phyloP scores from a whole-genome alignment of 2,329 filamentous ascomycete genomes.

The Talaromyces albobiverticillius region DNA sequence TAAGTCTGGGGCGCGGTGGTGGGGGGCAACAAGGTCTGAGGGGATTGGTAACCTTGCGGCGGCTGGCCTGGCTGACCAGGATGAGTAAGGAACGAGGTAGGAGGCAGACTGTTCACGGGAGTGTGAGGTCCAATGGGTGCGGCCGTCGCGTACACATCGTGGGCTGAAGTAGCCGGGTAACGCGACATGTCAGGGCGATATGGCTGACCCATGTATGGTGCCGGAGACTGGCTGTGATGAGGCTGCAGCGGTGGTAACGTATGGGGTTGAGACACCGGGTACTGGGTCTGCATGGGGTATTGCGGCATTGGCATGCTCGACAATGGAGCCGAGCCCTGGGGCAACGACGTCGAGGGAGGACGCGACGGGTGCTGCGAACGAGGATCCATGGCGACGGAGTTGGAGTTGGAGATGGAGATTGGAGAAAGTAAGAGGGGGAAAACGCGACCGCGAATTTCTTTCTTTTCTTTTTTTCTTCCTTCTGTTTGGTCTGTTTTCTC shows the following conservation, averaged over 20 bases:
- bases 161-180: conserved; percentile 38
- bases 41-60: conserved; percentile 38
- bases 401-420: conserved; percentile 7
- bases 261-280: conserved; percentile 42
- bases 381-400: conserved; percentile 43
- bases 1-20: conserved; percentile 65
- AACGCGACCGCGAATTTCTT: conserved; percentile 5
- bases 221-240: conserved; percentile 44
- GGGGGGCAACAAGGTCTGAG: conserved; percentile 61
- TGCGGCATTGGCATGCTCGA: conserved; percentile 47
- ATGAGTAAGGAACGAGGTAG: conserved; percentile 42
- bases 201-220: conserved; percentile 41
- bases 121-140: conserved; percentile 43
- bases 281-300: conserved; percentile 47
- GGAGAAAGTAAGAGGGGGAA: not conserved
- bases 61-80: conserved; percentile 36
- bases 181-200: conserved; percentile 43
- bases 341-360: conserved; percentile 44
- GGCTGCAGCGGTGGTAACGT: conserved; percentile 47
- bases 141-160: conserved; percentile 41
- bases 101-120: conserved; percentile 40
- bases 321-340: conserved; percentile 43
- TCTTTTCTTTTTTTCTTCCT: not conserved
- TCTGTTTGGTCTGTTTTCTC: not conserved
- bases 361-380: conserved; percentile 43